phyloP scores from a whole-genome alignment of 1,139 yeast species.

The Diutina sp. region DNA sequence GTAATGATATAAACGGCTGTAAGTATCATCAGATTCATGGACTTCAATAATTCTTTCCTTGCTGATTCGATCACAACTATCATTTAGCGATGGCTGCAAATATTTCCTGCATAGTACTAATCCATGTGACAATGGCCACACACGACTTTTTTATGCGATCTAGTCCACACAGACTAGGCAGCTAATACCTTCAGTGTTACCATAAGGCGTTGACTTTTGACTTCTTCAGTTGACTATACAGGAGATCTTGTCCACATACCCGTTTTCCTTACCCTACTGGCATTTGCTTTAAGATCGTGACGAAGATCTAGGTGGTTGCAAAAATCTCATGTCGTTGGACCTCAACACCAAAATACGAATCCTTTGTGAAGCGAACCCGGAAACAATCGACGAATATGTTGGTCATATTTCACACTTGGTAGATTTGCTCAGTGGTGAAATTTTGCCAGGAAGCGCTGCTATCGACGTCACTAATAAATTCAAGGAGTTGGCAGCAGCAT shows the following conservation, averaged over 20 bases:
- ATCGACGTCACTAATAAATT: slow-evolving; percentile 14
- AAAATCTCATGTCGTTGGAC: neutral
- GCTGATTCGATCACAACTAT: too few relatives aligned
- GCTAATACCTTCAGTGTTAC: neutral
- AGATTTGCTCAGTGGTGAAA: neutral
- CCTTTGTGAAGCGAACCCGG: slow-evolving; percentile 11
- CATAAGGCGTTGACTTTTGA: neutral
- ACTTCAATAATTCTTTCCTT: neutral
- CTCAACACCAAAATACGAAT: neutral
- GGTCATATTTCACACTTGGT: slow-evolving; percentile 18
- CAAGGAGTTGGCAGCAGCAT: slow-evolving; percentile 13
- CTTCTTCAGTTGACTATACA: neutral
- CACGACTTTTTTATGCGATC: neutral
- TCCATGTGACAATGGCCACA: neutral
- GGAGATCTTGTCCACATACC: neutral
- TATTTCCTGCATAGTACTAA: neutral
- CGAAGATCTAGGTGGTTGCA: neutral
- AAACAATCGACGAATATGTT: slow-evolving; percentile 21
- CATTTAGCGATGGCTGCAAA: neutral
- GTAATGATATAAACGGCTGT: neutral
- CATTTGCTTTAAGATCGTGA: neutral
- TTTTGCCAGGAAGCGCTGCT: neutral
- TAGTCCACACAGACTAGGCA: neutral
- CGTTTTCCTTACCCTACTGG: neutral
- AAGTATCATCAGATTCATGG: neutral